These are phyloP conservation scores for Fomes fomentarius DNA, from an alignment of 1,284 basidiomycete genomes.

Conservation along the genomic window DNA sequence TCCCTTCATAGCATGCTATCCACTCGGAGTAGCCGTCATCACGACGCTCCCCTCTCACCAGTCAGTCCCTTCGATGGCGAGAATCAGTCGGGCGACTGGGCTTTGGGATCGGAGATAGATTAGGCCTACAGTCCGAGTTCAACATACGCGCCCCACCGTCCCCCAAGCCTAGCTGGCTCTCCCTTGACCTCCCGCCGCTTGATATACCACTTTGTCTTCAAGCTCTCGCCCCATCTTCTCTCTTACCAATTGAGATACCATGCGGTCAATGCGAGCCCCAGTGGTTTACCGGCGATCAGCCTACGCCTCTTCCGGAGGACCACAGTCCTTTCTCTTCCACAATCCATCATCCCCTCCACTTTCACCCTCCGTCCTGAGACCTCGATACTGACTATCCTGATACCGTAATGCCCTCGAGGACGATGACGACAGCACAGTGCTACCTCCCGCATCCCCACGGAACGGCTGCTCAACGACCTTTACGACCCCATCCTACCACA, in stretches of 20 bases:
- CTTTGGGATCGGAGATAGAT: slow-evolving; percentile 11
- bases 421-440: slow-evolving; percentile 10
- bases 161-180: slow-evolving; percentile 13
- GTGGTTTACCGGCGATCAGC: slow-evolving; percentile 17
- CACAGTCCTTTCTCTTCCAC: slow-evolving; percentile 17
- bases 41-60: slow-evolving; percentile 4
- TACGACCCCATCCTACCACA: slow-evolving; percentile 13
- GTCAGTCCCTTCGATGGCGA: neutral
- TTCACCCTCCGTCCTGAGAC: slow-evolving; percentile 18
- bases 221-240: no score
- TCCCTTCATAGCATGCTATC: slow-evolving; percentile 1
- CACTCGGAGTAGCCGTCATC: slow-evolving; percentile 2
- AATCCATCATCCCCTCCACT: slow-evolving; percentile 4
- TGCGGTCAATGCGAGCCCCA: neutral
- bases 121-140: slow-evolving; percentile 18
- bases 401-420: slow-evolving; percentile 27
- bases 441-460: slow-evolving; percentile 20
- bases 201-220: no score
- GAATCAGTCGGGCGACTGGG: neutral
- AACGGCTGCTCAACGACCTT: slow-evolving; percentile 22
- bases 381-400: slow-evolving; percentile 25
- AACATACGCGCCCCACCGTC: slow-evolving; percentile 12
- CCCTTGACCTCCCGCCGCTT: slow-evolving; percentile 10
- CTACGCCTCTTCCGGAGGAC: slow-evolving; percentile 9
- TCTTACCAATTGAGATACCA: no score